Conservation (phyloP, 2,329 filamentous ascomycete genomes). For the Ophiostoma sp. region DNA sequence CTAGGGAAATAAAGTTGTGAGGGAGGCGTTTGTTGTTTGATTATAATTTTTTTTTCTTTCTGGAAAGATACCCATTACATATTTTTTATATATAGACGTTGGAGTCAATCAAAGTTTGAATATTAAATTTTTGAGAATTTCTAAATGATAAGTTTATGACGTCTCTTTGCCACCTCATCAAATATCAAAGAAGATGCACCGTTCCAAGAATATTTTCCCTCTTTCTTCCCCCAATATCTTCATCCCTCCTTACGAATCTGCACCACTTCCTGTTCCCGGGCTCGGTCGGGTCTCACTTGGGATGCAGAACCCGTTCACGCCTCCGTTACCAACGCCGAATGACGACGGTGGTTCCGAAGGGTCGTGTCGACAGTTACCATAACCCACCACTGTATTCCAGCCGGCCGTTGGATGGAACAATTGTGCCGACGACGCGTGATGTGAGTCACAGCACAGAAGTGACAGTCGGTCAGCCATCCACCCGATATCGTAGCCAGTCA, state of each 20-base stretch:
- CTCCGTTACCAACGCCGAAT: constrained; percentile 27
- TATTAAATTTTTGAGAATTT: not conserved
- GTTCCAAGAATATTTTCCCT: not conserved
- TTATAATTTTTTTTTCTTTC: not conserved
- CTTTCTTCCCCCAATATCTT: not conserved
- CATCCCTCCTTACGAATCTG: not conserved
- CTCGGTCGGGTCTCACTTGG: constrained; percentile 16
- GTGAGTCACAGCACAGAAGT: constrained; percentile 29
- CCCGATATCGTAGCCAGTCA: constrained; percentile 24
- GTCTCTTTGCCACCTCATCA: not conserved
- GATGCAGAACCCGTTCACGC: constrained; percentile 29
- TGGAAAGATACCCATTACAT: not conserved
- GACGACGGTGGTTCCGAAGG: constrained; percentile 22
- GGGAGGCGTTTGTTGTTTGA: not conserved
- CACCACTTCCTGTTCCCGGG: constrained; percentile 12
- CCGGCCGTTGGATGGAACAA: constrained; percentile 28
- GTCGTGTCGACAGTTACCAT: constrained; percentile 30
- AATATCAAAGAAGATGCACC: not conserved
- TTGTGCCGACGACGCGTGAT: constrained; percentile 28
- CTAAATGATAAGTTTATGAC: not conserved
- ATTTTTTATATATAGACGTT: not conserved
- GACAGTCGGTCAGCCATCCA: constrained; percentile 28
- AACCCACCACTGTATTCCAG: constrained; percentile 29
- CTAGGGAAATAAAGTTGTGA: constrained; percentile 12
- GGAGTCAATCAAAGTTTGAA: not conserved